Percentiles rank a stretch among this genome's conserved stretches.
phyloP scores from a whole-genome alignment of 495 filamentous ascomycete genomes.

The Podospora didyma region DNA sequence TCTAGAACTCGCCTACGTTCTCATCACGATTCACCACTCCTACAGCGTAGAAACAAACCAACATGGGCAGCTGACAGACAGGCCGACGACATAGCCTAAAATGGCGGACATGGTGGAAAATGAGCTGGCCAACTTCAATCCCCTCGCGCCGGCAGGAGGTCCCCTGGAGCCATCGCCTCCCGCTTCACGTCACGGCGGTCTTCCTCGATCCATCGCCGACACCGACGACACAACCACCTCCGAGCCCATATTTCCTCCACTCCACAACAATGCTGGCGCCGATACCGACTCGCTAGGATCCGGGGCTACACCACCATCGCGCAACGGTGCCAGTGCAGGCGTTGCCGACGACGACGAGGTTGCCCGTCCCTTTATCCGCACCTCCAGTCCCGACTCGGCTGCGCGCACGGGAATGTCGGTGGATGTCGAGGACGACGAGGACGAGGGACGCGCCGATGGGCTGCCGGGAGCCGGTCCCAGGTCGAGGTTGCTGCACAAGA shows the following conservation, averaged over 20 bases:
- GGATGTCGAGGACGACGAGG: constrained; percentile 38
- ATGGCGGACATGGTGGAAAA: constrained; percentile 7
- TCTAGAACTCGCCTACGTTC: no score
- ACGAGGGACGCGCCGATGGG: constrained; percentile 36
- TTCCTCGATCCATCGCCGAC: constrained; percentile 6
- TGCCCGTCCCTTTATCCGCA: constrained; percentile 61
- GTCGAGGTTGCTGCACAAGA: constrained; percentile 63
- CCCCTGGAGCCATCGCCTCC: neutral
- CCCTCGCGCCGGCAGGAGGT: neutral
- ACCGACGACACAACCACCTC: neutral
- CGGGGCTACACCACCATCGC: constrained; percentile 12
- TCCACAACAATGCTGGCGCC: constrained; percentile 41
- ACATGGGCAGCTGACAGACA: no score
- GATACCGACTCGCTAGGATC: constrained; percentile 24
- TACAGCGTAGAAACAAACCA: no score
- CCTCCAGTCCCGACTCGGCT: constrained; percentile 50
- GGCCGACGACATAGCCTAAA: no score
- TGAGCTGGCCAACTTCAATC: neutral
- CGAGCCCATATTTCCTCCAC: constrained; percentile 35
- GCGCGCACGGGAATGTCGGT: constrained; percentile 19
- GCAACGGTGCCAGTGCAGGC: constrained; percentile 34
- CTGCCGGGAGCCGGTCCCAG: constrained; percentile 11
- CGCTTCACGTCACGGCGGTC: neutral
- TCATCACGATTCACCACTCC: no score
- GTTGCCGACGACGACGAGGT: constrained; percentile 63